A percentile compares a stretch with the other conserved stretches of the same genome.
Conservation (phyloP, 2,329 filamentous ascomycete species). For the Verticillium isaacii region DNA sequence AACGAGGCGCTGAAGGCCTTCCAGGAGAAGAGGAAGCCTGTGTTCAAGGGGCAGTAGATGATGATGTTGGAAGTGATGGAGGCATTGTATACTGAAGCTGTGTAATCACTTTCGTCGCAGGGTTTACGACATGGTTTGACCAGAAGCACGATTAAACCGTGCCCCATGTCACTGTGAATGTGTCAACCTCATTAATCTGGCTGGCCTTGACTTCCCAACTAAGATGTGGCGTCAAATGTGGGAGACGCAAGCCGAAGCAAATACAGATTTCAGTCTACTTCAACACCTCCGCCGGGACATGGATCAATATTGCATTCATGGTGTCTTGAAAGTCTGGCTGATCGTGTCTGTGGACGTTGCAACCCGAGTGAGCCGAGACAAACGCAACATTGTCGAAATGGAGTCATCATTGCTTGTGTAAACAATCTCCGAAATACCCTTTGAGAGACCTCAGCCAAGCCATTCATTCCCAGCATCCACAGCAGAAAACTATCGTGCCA, state of each 20-base stretch:
- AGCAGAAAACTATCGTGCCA: neutral
- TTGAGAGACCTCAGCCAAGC: neutral
- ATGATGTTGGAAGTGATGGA: neutral
- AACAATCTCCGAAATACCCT: neutral
- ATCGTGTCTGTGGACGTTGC: neutral
- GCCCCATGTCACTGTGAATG: no score
- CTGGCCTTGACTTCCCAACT: no score
- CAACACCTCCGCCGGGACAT: no score
- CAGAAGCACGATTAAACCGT: no score
- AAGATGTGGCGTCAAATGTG: no score
- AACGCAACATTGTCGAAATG: neutral
- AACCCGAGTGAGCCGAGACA: neutral
- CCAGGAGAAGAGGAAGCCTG: slow-evolving; percentile 55
- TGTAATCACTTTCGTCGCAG: no score
- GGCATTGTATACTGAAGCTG: neutral
- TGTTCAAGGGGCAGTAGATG: slow-evolving; percentile 48
- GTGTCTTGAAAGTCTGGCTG: no score
- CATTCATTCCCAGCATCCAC: neutral
- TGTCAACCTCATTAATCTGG: no score
- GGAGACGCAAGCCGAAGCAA: no score
- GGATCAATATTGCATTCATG: no score
- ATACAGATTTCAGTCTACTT: no score
- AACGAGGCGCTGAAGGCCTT: slow-evolving; percentile 87
- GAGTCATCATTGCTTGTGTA: neutral
- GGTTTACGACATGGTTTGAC: no score